A percentile compares a stretch with the other conserved stretches of the same genome.
phyloP scores from a whole-genome alignment of 306 rosid species.

The Trifolium subterraneum region DNA sequence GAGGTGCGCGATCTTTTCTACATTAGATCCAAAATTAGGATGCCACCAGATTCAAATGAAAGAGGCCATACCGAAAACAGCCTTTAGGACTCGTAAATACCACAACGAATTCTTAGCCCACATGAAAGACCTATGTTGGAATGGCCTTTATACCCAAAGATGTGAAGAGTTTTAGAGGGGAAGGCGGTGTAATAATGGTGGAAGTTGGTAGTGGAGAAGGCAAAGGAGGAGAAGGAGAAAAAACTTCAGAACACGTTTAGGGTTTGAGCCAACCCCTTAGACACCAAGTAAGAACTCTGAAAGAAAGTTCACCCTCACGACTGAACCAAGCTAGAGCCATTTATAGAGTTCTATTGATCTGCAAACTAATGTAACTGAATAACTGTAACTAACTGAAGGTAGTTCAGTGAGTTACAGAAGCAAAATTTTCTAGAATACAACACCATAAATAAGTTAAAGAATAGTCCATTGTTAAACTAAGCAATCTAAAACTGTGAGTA shows the following conservation, averaged over 20 bases:
- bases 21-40: no score
- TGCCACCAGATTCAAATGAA: no score
- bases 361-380: neutral
- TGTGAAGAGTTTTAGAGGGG: no score
- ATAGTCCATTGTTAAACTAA: neutral
- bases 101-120: no score
- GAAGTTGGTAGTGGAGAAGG: neutral
- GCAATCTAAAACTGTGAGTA: neutral
- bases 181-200: no score
- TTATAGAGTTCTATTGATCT: neutral
- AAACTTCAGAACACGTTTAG: no score
- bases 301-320: neutral
- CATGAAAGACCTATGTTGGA: no score
- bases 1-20: no score
- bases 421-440: slow-evolving; percentile 9
- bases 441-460: neutral
- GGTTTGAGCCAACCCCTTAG: no score
- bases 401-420: slow-evolving; percentile 3
- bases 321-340: slow-evolving; percentile 12
- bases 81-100: no score
- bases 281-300: neutral
- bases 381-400: neutral
- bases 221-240: neutral
- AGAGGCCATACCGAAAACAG: no score
- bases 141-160: no score